Conservation (phyloP, 2,329 filamentous ascomycete species). For the Xylaria sp. region DNA sequence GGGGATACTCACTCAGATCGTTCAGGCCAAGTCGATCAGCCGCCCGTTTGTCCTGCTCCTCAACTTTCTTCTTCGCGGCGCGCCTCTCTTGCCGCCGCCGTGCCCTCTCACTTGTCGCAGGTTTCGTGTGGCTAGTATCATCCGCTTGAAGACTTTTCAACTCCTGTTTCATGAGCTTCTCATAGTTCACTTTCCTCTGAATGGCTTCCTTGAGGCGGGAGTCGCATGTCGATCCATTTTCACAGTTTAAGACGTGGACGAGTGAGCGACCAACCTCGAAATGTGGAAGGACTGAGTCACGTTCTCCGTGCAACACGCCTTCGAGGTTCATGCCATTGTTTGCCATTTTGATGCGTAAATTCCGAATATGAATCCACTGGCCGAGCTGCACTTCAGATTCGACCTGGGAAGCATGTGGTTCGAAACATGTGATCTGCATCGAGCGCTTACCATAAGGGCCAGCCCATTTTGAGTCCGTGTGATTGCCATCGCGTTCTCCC, state of each 20-base stretch:
- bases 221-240: conserved; percentile 40
- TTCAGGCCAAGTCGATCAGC: conserved; percentile 32
- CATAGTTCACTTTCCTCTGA: conserved; percentile 60
- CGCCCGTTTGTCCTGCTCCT: conserved; percentile 28
- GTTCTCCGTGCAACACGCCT: conserved; percentile 63
- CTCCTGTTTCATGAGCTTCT: conserved; percentile 34
- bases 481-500: conserved; percentile 39
- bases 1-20: conserved; percentile 25
- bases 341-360: conserved; percentile 64
- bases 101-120: conserved; percentile 23
- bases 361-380: conserved; percentile 61
- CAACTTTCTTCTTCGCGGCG: conserved; percentile 20
- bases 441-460: conserved; percentile 70
- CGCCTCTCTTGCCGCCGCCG: conserved; percentile 30
- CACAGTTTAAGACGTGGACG: conserved; percentile 46
- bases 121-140: conserved; percentile 4
- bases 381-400: conserved; percentile 50
- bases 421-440: conserved; percentile 66
- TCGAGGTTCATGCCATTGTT: conserved; percentile 56
- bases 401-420: conserved; percentile 59
- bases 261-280: conserved; percentile 50
- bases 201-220: conserved; percentile 52
- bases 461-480: conserved; percentile 48
- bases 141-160: conserved; percentile 18
- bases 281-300: conserved; percentile 44